phyloP scores from a whole-genome alignment of 2,329 filamentous ascomycete species.

The Cladophialophora immunda region DNA sequence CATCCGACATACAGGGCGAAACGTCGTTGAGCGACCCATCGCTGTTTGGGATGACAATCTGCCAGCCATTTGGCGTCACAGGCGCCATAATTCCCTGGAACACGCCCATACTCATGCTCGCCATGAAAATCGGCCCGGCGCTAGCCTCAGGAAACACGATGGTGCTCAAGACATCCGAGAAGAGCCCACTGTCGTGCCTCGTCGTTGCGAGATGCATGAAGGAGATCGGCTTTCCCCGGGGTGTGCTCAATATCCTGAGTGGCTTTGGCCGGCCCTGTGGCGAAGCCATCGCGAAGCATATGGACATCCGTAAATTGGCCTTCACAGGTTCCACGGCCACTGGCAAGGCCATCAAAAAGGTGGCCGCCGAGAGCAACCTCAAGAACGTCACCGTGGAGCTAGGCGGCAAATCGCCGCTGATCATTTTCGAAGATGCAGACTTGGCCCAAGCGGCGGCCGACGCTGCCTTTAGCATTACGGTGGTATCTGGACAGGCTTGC shows the following conservation, averaged over 20 bases:
- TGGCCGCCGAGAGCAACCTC: constrained; percentile 45
- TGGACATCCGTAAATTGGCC: constrained; percentile 45
- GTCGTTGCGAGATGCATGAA: constrained; percentile 43
- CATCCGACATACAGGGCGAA: constrained; percentile 86
- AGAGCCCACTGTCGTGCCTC: constrained; percentile 67
- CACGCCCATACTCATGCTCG: constrained; percentile 80
- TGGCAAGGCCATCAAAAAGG: constrained; percentile 44
- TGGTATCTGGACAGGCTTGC: constrained; percentile 67
- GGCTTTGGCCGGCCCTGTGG: constrained; percentile 42
- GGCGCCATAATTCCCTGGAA: constrained; percentile 86
- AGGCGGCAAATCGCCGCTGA: constrained; percentile 48
- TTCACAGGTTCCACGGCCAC: constrained; percentile 46
- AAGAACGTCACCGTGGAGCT: constrained; percentile 49
- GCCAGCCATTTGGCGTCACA: constrained; percentile 79
- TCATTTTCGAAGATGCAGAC: constrained; percentile 49
- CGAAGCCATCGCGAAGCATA: constrained; percentile 54
- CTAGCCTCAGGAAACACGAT: constrained; percentile 66
- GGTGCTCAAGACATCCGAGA: constrained; percentile 68
- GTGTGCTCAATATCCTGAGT: constrained; percentile 49
- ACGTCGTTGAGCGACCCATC: constrained; percentile 77
- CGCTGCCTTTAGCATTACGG: constrained; percentile 62
- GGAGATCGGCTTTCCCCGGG: constrained; percentile 50
- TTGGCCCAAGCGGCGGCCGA: constrained; percentile 53
- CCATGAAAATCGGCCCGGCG: constrained; percentile 79
- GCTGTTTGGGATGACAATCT: constrained; percentile 78